Evolutionary conservation across 805 yeast species (phyloP), one percentile per base, ranked within the genome.

Genomic region (Candida maris): DNA sequence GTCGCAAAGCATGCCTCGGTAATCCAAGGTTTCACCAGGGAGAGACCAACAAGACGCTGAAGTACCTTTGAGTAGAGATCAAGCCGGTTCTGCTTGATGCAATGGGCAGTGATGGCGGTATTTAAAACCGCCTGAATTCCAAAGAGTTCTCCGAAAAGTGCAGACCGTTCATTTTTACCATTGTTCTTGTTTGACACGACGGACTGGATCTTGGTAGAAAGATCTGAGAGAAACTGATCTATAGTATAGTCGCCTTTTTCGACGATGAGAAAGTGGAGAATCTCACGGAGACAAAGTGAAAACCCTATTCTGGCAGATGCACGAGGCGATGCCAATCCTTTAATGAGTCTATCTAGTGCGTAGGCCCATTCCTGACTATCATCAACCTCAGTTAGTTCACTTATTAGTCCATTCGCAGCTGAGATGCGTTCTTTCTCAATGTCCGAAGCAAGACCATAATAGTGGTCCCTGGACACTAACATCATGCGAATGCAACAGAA

Each of bases 301-400:
- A 82, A 91, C 4, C 97, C 97, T 19, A 85, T 62, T 38, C 97
- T 68, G 1, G 96, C 93, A 32, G 87, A 72, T 17, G 84, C 94
- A 51, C 93, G 75, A 12, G 88, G 73, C 5, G 96, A 83, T 4
- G 87, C 69, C 21, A 91, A 64, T 34, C 97, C 97, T 44, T 79
- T 81, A 45, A 86, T 73, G 44, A 91, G 67, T 53, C 97, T 72
- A 44, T 76, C 75, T 37, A 85, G 61, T 0, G 95, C 93, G 55
- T 91, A 91, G 32, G 74, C 73, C 87, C 91, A 87, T 49, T 88
- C 96, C 1, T 65, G 66, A 16, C 61, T 57, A 19, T 67, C 59
- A 18, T 62, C 54, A 6, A 63, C 70, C 0, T 51, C 54, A 10
- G 63, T 54, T 4, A 89, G 71, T 41, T 84, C 86, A 12, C 74